Base-by-base conservation (phyloP, 345 rosid genomes). In the Moricandia arvensis region DNA sequence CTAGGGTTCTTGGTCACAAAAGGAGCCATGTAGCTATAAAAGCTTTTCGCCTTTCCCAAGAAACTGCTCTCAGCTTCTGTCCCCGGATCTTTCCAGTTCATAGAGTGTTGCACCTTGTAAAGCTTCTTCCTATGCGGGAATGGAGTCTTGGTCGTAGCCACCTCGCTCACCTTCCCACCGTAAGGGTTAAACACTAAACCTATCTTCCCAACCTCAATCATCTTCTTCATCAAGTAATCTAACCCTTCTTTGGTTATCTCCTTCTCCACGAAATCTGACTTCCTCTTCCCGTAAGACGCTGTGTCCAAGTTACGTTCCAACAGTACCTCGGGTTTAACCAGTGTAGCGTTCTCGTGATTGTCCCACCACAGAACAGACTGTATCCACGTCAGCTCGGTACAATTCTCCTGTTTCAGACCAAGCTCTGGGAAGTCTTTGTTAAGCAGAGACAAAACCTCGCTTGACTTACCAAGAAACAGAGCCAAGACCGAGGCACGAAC, bases 1-100 rank as follows among this genome's bases (percentile, higher is more conserved):
- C 96, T 85, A 0, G 98, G 98, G 38, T 87, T 80, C 80, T 87
- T 81, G 1, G 95, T 86, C 64, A 89, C 97, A 64, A 68, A 83
- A 2, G 86, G 85, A 45, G 91, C 87, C 89, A 84, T 90, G 78
- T 34, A 87, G 49, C 80, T 72, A 64, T 86, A 73, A 8, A 93
- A 82, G n/a, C 61, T 77, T n/a, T 69, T 80, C 0, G 65, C 41
- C 49, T 73, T 71, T 13, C 18, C 34, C 45, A 83, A 63, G 76
- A 70, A 68, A 8, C 77, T 59, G 63, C 21, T 49, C 6, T 70
- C 91, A 0, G 73, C 75, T 34, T 77, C 87, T 0, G 4, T 16
- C 26, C 83, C 85, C 0, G 81, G 75, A 5, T 86, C 80, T 6
- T 74, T 31, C 96, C 95, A 90, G 16, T 62, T 84, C 60, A 83